phyloP scores from a whole-genome alignment of 1,284 basidiomycete species.

The Golubevia sp. region DNA sequence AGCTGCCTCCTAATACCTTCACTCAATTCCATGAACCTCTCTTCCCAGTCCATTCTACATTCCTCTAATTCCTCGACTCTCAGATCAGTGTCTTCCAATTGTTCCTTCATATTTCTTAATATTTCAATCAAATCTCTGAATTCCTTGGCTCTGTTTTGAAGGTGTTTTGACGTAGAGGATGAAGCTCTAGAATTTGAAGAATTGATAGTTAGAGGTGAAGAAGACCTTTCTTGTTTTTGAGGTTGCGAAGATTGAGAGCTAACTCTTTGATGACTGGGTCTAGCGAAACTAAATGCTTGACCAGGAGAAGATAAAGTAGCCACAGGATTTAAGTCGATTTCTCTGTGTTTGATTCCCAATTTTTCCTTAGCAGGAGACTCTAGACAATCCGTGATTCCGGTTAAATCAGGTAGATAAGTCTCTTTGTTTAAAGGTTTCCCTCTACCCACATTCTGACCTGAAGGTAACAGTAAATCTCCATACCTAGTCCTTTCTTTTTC shows the following conservation, averaged over 20 bases:
- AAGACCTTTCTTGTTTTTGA: neutral
- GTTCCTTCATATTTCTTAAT: neutral
- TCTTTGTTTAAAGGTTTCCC: neutral
- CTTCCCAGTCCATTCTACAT: neutral
- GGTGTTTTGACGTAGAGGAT: neutral
- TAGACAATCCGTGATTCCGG: conserved; percentile 32
- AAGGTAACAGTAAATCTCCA: too few relatives aligned
- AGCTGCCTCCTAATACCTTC: neutral
- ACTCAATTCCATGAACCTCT: neutral
- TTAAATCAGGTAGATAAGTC: conserved; percentile 23
- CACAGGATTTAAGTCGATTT: conserved; percentile 22
- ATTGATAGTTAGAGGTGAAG: neutral
- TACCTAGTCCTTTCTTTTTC: neutral
- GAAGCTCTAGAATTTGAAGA: neutral
- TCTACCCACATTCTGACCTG: conserved; percentile 9
- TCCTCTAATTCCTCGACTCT: neutral
- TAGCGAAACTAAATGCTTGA: too few relatives aligned
- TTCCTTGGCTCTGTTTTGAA: neutral
- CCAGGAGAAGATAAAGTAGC: conserved; percentile 6
- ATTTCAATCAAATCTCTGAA: neutral
- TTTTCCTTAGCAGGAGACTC: conserved; percentile 29
- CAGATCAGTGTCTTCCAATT: neutral
- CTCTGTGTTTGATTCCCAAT: conserved; percentile 23
- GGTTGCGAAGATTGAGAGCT: neutral
- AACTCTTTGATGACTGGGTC: too few relatives aligned